phyloP scores from a whole-genome alignment of 495 filamentous ascomycete species.

The Melanomma pulvis-pyrius region DNA sequence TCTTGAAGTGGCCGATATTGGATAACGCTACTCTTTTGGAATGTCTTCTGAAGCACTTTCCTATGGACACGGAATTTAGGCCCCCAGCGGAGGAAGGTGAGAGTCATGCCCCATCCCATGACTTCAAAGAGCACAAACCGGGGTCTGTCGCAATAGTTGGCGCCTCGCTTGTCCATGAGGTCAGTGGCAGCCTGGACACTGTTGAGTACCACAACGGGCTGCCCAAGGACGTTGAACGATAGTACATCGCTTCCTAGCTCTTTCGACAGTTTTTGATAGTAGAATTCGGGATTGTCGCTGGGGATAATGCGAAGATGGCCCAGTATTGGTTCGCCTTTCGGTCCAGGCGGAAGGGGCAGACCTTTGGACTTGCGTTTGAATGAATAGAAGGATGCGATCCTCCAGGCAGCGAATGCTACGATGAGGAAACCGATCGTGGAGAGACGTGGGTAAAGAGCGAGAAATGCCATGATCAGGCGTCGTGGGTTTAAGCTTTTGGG shows the following conservation, averaged over 20 bases:
- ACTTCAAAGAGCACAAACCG: slow-evolving; percentile 54
- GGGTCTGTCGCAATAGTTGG: slow-evolving; percentile 51
- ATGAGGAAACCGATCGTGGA: not conserved
- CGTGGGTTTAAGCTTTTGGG: not conserved
- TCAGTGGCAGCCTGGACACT: slow-evolving; percentile 48
- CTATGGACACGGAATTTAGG: slow-evolving; percentile 53
- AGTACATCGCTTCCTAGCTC: slow-evolving; percentile 39
- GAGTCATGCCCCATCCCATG: slow-evolving; percentile 19
- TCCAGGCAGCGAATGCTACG: not conserved
- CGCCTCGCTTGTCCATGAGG: slow-evolving; percentile 51
- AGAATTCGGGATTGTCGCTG: slow-evolving; percentile 46
- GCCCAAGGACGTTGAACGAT: slow-evolving; percentile 45
- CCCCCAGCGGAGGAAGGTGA: slow-evolving; percentile 53
- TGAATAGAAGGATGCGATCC: not conserved
- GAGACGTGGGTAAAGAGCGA: not conserved
- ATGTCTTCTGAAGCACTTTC: slow-evolving; percentile 44
- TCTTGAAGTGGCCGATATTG: slow-evolving; percentile 19
- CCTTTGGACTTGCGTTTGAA: slow-evolving; percentile 7
- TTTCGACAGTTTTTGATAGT: slow-evolving; percentile 49
- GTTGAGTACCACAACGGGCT: slow-evolving; percentile 50
- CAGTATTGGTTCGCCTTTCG: slow-evolving; percentile 44
- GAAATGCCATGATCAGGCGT: not conserved
- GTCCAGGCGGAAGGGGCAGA: slow-evolving; percentile 8
- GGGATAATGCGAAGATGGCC: slow-evolving; percentile 51
- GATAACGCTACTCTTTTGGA: slow-evolving; percentile 8